Percentiles rank a stretch among this genome's conserved stretches.
These are phyloP conservation scores for Geranium incanum DNA, from an alignment of 441 rosid species.

Conservation along the genomic window DNA sequence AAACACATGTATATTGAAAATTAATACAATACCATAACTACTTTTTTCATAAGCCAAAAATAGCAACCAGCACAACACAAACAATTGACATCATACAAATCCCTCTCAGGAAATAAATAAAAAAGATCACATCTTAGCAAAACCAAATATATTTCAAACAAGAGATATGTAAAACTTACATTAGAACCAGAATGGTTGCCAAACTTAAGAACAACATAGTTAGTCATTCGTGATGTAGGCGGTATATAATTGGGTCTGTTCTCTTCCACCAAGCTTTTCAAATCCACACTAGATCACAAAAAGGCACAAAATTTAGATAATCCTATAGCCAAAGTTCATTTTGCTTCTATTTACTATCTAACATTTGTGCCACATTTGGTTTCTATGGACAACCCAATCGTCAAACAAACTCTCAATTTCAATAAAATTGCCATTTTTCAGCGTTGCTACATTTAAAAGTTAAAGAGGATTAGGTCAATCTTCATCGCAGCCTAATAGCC, in stretches of 20 bases:
- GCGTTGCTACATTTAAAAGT: neutral
- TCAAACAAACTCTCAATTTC: neutral
- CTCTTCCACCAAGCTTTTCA: constrained; percentile 74
- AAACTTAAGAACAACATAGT: constrained; percentile 73
- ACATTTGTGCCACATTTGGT: neutral
- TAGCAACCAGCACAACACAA: neutral
- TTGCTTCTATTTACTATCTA: neutral
- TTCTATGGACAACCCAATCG: neutral
- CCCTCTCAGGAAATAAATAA: neutral
- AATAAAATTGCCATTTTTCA: neutral
- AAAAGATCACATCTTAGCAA: neutral
- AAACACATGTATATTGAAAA: neutral
- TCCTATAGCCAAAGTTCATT: neutral
- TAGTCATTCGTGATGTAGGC: constrained; percentile 84
- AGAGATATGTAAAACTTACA: constrained; percentile 38
- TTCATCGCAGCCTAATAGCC: neutral
- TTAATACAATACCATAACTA: neutral
- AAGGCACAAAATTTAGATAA: neutral
- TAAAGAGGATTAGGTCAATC: neutral
- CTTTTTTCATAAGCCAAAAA: neutral
- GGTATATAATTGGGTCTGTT: constrained; percentile 78
- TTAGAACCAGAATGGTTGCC: constrained; percentile 44
- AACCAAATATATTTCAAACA: neutral
- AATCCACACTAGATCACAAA: constrained; percentile 63
- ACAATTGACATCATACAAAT: neutral